Evolutionary conservation across 2,329 filamentous ascomycete genomes (phyloP), one percentile per base, ranked within the genome.

Genomic region (Didymella lethalis): DNA sequence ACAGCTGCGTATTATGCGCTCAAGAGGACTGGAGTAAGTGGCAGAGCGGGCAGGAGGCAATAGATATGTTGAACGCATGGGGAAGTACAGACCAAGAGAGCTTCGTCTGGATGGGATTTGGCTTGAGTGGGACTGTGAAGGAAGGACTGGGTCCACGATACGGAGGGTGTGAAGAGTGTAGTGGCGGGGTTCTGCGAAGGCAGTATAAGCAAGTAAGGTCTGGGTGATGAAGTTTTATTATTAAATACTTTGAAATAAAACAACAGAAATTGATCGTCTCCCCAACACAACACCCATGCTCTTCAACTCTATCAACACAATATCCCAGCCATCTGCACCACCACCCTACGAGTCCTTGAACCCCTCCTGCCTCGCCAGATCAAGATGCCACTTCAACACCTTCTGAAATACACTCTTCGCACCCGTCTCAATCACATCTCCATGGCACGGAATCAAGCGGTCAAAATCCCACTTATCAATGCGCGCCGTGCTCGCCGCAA

Each of bases 391-490:
- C 69, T 85, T 85, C 78, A 96, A 92, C 12, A 96, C 83, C 76
- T 90, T 91, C 69, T 84, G 81, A 65, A 94, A 96, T 16, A 91
- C 81, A 11, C 84, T 84, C 82, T 96, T 97, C 10, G 85, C 93
- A 3, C 83, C 85, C 1, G 75, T 84, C 75, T 95, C 89, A 65
- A 98, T 88, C 16, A 91, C 88, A 79, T 99, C 95, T 8, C 95
- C 95, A 78, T 99, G 95, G 75, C 94, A 98, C 0, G 94, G 93
- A 59, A 99, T 88, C 49, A 98, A 83, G 38, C 88, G 88, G 64
- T 89, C 86, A 74, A 97, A 97, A 58, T 94, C 89, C 94, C 94
- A 99, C 54, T 78, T 75, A 52, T 87, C 82, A 63, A 98, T 94
- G 60, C 84, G 83, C 66, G 78, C 80, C 40, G 92, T 80, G 66